phyloP scores from a whole-genome alignment of 148 eudicot genomes.

The Silene uniflora region DNA sequence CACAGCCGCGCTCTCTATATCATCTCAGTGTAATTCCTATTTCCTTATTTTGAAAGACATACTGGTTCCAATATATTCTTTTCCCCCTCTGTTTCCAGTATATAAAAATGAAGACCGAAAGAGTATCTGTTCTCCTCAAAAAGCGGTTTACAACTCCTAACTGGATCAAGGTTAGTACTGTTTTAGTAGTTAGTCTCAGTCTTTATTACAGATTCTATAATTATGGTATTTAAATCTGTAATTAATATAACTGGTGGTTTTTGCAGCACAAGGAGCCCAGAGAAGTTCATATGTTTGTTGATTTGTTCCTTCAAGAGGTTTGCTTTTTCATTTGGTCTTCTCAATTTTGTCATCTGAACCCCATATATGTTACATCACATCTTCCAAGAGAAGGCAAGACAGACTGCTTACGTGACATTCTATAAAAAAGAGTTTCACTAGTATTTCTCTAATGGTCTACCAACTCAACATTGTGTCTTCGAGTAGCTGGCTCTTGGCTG shows the following conservation, averaged over 20 bases:
- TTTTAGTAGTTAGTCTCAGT: background rate
- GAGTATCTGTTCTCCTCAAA: conserved; percentile 74
- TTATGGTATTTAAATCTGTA: background rate
- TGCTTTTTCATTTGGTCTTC: conserved; percentile 14
- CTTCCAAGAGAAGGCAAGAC: background rate
- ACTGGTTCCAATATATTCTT: background rate
- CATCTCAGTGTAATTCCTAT: background rate
- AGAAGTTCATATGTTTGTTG: conserved; percentile 99
- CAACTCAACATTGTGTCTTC: background rate
- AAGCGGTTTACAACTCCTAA: conserved; percentile 91
- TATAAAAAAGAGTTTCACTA: background rate
- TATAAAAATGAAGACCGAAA: conserved; percentile 80
- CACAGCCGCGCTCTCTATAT: background rate
- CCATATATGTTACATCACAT: background rate
- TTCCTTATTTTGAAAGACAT: background rate
- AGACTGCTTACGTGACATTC: background rate
- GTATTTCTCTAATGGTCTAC: background rate
- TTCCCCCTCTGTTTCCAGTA: conserved; percentile 43
- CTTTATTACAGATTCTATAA: conserved; percentile 1
- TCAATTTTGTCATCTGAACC: conserved; percentile 4
- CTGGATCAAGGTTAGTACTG: conserved; percentile 83
- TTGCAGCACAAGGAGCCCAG: conserved; percentile 98
- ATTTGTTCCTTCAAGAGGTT: conserved; percentile 93
- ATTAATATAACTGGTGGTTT: conserved; percentile 26
- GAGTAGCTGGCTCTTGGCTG: background rate